Conservation (phyloP, 495 filamentous ascomycete species). For the Aspergillus avenaceus region DNA sequence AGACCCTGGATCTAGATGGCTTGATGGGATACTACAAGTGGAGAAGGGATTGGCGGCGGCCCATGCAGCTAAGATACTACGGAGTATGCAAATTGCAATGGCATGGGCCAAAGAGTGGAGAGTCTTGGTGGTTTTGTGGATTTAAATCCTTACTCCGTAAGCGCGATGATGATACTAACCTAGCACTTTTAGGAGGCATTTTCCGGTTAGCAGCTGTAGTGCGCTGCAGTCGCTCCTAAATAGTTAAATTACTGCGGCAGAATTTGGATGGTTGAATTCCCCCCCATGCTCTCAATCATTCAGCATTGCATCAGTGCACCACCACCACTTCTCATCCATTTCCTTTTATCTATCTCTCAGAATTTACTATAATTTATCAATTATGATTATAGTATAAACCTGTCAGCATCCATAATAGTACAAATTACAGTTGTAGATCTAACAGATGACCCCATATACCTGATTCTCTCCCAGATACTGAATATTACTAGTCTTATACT, state of each 20-base stretch:
- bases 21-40: slow-evolving; percentile 23
- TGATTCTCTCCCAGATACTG: too few species aligned
- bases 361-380: too few species aligned
- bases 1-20: slow-evolving; percentile 35
- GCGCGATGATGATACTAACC: slow-evolving; percentile 13
- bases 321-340: too few species aligned
- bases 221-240: not conserved
- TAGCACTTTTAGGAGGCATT: slow-evolving; percentile 1
- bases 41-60: slow-evolving; percentile 30
- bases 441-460: too few species aligned
- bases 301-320: too few species aligned
- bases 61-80: slow-evolving; percentile 20
- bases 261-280: too few species aligned
- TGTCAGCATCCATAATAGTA: too few species aligned
- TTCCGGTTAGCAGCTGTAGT: slow-evolving; percentile 1
- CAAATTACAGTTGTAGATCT: too few species aligned
- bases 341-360: too few species aligned
- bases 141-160: slow-evolving; percentile 11
- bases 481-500: too few species aligned
- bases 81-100: slow-evolving; percentile 13
- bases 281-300: too few species aligned
- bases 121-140: slow-evolving; percentile 10
- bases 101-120: slow-evolving; percentile 20
- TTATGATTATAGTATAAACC: too few species aligned
- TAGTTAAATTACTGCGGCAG: not conserved